Evolutionary conservation across 306 rosid species (phyloP), one percentile per base, ranked within the genome.

Genomic region (Sesbania bispinosa): DNA sequence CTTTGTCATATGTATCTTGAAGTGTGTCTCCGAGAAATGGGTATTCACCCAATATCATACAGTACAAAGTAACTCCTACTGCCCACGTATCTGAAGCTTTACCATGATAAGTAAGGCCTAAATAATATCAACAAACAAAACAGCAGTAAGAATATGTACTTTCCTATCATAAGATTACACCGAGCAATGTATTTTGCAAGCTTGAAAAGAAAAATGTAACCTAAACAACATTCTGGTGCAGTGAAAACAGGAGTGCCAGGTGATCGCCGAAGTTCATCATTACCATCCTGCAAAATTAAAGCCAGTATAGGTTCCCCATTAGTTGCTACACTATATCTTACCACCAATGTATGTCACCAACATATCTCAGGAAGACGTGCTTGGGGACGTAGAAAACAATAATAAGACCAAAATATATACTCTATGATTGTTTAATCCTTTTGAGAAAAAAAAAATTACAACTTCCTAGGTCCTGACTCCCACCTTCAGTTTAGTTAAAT

Each of bases 161-260:
- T 57, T 7, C 10, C 20, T 8, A n/a, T n/a, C n/a, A n/a, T n/a
- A n/a, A 42, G 16, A 51, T 43, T 66, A 7, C 46, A 64, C 13
- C 26, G 43, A 10, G 66, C 10, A 42, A 42, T 66, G 70, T 33
- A 57, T 62, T 36, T 67, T 27, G 52, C 70, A 52, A 71, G 39
- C 66, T 35, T 11, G 57, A 43, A 60, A 79, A 55, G 54, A 61
- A 18, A 78, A 52, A 32, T 19, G 73, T 62, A 66, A 91, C 99
- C 99, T 86, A 95, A 79, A 80, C 96, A 89, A 77, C 99, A 95
- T 80, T 95, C 99, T 20, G 99, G 97, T 67, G 99, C 99, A 48
- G 99, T 91, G 84, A 95, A 95, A 86, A 95, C 99, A 62, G 99
- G 99, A 74, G 99, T 95, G 47, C 99, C 99, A 5, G 99, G 99